These are phyloP conservation scores for Solanum phureja DNA, from an alignment of 257 asterid genomes.

Conservation along the genomic window DNA sequence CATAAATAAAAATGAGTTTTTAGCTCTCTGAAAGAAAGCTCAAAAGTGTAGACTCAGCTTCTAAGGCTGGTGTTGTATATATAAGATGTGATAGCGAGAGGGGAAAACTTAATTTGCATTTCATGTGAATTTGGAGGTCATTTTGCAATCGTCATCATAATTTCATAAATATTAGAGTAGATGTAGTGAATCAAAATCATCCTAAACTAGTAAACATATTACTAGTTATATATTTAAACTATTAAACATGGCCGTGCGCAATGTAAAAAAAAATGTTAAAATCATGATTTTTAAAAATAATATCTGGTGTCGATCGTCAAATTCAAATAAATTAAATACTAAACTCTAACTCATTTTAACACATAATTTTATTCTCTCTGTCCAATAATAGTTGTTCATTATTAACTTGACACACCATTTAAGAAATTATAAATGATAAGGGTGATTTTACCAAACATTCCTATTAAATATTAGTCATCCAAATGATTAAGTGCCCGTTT, in stretches of 20 bases:
- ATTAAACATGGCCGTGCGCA: background rate
- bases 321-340: background rate
- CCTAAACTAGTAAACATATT: background rate
- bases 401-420: no score
- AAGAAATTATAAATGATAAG: no score
- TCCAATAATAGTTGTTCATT: no score
- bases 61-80: conserved; percentile 30
- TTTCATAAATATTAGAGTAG: background rate
- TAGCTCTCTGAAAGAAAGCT: conserved; percentile 5
- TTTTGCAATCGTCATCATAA: background rate
- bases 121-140: conserved; percentile 58
- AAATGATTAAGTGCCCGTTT: background rate
- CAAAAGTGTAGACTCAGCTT: conserved; percentile 5
- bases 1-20: background rate
- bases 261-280: no score
- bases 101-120: conserved; percentile 13
- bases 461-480: background rate
- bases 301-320: no score
- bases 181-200: background rate
- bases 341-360: background rate
- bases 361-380: background rate
- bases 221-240: background rate
- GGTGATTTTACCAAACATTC: no score
- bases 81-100: conserved; percentile 24
- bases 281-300: background rate